Base-by-base conservation (phyloP, 495 filamentous ascomycete species). In the Penicillium maclennaniae region DNA sequence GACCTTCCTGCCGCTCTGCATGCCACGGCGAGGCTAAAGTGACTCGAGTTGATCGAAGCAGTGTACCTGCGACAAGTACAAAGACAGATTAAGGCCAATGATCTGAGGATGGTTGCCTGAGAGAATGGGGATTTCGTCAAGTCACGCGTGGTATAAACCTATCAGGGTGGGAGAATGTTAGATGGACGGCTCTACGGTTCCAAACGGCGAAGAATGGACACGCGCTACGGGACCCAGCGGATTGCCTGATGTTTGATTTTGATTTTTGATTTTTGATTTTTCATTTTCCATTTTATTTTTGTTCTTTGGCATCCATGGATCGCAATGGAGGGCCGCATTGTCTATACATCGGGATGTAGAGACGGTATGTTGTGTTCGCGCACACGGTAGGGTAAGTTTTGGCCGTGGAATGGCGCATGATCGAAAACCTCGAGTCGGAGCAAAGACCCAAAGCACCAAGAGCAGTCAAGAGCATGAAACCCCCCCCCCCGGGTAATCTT, bases 31-130 rank as follows among this genome's bases (percentile, higher is more conserved):
- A 50, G 34, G 26, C 53, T 55, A 50, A 42, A 55, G 38, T 45
- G 40, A 54, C 49, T 26, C 38, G 53, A 25, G 50, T 47, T 36
- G 45, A 44, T 59, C 50, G 51, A 41, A 14, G 15, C 20, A 26
- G 36, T 53, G 54, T 54, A 50, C 49, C 53, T 54, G 54, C 54
- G 54, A 56, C 47, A 31, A 38, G 40, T n/a, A n/a, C n/a, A n/a
- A 37, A 34, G 49, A 45, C 31, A 17, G 16, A 16, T 26, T 6
- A 23, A 49, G 37, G 37, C 38, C 37, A 43, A 50, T 43, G 23
- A 48, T 25, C 43, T 21, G 8, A 19, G 12, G 38, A 0, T 20
- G n/a, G 38, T 40, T 40, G 38, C 38, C 38, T 40, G 38, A 19
- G 38, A 19, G 19, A 40, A 40, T 40, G 38, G 38, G 9, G 34